Evolutionary conservation across 208 protist species (phyloP).

Genomic region (Wallacemonas collosoma): DNA sequence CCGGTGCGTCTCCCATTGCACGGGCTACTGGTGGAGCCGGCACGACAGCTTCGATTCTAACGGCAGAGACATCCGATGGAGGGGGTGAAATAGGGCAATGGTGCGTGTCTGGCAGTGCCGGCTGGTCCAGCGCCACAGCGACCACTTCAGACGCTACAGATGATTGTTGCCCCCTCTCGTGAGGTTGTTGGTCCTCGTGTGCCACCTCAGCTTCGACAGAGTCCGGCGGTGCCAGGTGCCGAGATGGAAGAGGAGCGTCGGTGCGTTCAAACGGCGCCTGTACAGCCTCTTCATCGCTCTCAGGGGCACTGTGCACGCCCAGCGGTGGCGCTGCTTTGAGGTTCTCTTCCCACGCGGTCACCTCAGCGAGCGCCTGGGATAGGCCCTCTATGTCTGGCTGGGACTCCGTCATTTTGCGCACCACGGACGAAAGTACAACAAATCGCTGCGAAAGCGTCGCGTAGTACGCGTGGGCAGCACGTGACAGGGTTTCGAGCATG

Average conservation of each 20-base stretch:
- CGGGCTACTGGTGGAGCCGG: no score
- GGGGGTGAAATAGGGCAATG: no score
- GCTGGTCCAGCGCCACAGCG: no score
- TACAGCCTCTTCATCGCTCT: neutral
- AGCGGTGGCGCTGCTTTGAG: neutral
- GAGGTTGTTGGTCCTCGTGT: neutral
- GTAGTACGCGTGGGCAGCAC: conserved; percentile 34
- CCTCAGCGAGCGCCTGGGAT: conserved; percentile 20
- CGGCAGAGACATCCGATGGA: no score
- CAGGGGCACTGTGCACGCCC: neutral
- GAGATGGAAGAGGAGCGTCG: neutral
- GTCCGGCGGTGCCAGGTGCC: neutral
- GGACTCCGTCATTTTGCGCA: conserved; percentile 47
- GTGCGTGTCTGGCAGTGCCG: no score
- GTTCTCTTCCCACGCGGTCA: conserved; percentile 20
- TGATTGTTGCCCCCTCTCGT: no score
- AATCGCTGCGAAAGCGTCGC: conserved; percentile 38
- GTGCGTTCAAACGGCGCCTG: conserved; percentile 7
- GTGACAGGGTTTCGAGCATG: conserved; percentile 27
- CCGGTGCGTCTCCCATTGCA: no score
- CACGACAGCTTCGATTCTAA: no score
- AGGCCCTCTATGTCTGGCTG: conserved; percentile 6
- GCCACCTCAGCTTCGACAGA: neutral
- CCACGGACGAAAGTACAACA: conserved; percentile 40
- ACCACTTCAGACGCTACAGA: no score